Conservation (phyloP, 78 protist species). For the Guillardia theta region DNA sequence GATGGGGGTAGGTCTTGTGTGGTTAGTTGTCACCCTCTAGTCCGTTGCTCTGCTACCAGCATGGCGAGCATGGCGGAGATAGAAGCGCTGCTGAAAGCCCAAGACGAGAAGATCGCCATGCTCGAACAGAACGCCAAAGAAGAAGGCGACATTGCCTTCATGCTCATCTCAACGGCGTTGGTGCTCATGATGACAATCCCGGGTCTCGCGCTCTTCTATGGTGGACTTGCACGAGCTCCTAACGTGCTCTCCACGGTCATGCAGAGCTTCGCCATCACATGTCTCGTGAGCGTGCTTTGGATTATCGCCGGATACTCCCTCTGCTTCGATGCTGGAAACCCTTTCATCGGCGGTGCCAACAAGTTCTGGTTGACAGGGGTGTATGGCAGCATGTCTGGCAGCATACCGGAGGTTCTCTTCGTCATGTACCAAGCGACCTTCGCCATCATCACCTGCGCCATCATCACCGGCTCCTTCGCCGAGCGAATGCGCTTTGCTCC, state of each 20-base stretch:
- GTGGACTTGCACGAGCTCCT: neutral
- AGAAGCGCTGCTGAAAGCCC: too few species aligned
- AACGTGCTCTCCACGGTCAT: neutral
- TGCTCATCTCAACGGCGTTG: neutral
- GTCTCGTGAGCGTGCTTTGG: neutral
- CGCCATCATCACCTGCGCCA: constrained; percentile 79
- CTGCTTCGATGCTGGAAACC: neutral
- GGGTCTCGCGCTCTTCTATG: neutral
- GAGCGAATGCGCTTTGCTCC: neutral
- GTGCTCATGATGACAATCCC: neutral
- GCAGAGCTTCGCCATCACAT: neutral
- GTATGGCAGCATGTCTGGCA: constrained; percentile 41
- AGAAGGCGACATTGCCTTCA: neutral
- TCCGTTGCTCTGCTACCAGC: too few species aligned
- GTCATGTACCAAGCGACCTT: constrained; percentile 81
- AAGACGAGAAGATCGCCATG: too few species aligned
- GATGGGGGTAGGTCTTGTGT: too few species aligned
- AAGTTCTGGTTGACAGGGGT: neutral
- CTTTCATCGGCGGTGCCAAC: neutral
- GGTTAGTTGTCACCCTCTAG: too few species aligned
- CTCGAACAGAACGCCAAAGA: too few species aligned
- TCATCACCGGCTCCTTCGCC: constrained; percentile 63
- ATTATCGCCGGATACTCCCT: neutral
- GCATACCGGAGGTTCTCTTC: constrained; percentile 68
- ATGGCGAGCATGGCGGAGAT: too few species aligned